Conservation (phyloP, 1,139 yeast genomes). For the Lodderomyces jiufengensis region DNA sequence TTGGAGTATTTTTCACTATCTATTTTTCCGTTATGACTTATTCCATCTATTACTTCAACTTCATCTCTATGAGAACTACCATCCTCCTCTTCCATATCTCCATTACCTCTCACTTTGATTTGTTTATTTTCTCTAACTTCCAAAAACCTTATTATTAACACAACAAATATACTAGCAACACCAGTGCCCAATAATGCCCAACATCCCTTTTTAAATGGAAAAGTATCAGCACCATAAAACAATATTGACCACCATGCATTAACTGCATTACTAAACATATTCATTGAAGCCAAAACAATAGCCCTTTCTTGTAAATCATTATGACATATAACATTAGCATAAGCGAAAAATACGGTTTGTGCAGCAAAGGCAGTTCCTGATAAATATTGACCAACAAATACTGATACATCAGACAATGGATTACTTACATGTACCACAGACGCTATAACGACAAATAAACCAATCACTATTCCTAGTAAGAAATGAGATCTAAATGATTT, state of each 20-base stretch:
- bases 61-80: no score
- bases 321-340: slow-evolving; percentile 56
- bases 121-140: slow-evolving; percentile 31
- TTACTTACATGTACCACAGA: slow-evolving; percentile 29
- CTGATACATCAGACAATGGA: slow-evolving; percentile 14
- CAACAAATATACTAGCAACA: slow-evolving; percentile 22
- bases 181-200: slow-evolving; percentile 56
- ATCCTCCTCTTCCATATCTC: no score
- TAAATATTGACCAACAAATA: slow-evolving; percentile 52
- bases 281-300: slow-evolving; percentile 57
- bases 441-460: slow-evolving; percentile 36
- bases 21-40: no score
- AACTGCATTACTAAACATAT: slow-evolving; percentile 59
- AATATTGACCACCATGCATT: slow-evolving; percentile 63
- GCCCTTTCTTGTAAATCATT: slow-evolving; percentile 57
- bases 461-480: slow-evolving; percentile 45
- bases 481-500: slow-evolving; percentile 32
- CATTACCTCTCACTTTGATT: not conserved
- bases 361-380: slow-evolving; percentile 57
- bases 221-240: slow-evolving; percentile 48
- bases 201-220: slow-evolving; percentile 52
- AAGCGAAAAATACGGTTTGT: slow-evolving; percentile 55
- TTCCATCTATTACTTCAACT: no score
- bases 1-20: no score
- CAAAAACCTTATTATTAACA: slow-evolving; percentile 21